A percentile compares a stretch with the other conserved stretches of the same genome.
phyloP scores from a whole-genome alignment of 2,329 filamentous ascomycete genomes.

The Phialemonium atrogriseum region DNA sequence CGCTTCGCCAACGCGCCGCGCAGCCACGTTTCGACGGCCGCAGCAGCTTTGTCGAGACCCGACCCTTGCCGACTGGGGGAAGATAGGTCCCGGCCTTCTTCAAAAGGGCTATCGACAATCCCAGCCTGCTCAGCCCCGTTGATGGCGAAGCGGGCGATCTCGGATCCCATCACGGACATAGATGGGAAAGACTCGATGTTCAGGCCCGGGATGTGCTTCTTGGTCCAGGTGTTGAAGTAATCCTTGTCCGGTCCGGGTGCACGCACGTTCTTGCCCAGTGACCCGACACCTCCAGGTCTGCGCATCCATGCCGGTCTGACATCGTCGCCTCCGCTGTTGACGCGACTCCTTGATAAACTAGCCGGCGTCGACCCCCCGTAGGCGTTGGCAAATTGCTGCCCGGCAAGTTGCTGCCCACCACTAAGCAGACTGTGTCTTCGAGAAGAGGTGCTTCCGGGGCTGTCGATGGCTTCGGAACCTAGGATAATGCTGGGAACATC shows the following conservation, averaged over 20 bases:
- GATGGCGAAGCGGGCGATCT: constrained; percentile 51
- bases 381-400: too few relatives aligned
- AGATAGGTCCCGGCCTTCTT: constrained; percentile 34
- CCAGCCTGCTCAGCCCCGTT: constrained; percentile 23
- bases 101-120: constrained; percentile 44
- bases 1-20: constrained; percentile 67
- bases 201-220: constrained; percentile 72
- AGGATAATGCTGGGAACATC: constrained; percentile 44
- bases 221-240: constrained; percentile 74
- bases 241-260: constrained; percentile 78
- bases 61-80: constrained; percentile 37
- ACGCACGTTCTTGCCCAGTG: constrained; percentile 61
- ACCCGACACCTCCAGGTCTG: constrained; percentile 82
- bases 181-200: constrained; percentile 61
- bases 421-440: constrained; percentile 35
- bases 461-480: constrained; percentile 24
- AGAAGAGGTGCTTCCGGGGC: constrained; percentile 25
- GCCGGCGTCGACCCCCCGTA: constrained; percentile 17
- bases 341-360: constrained; percentile 27
- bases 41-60: constrained; percentile 73
- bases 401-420: constrained; percentile 23
- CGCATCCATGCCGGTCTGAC: constrained; percentile 55
- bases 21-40: constrained; percentile 84
- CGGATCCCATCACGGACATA: constrained; percentile 55
- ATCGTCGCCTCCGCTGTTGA: constrained; percentile 24